phyloP scores from a whole-genome alignment of 495 filamentous ascomycete genomes.

The Aspergillus egyptiacus region DNA sequence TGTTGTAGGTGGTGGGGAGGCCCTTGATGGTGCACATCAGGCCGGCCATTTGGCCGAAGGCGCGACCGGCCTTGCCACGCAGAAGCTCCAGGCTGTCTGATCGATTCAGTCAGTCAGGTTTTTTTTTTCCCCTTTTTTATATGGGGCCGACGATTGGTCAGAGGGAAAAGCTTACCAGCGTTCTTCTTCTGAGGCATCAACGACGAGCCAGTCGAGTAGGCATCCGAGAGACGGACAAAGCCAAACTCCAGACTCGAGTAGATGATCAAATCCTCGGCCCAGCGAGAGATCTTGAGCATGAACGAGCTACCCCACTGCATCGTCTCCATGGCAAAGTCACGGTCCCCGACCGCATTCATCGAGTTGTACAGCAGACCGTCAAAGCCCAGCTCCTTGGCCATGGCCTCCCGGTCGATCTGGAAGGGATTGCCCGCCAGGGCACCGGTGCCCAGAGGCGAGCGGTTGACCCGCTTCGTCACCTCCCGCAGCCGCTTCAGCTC shows the following conservation, averaged over 20 bases:
- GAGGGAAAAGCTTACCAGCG: slow-evolving; percentile 22
- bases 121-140: no score
- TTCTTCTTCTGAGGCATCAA: slow-evolving; percentile 90
- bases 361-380: slow-evolving; percentile 76
- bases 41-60: slow-evolving; percentile 84
- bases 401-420: slow-evolving; percentile 77
- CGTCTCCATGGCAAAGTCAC: slow-evolving; percentile 85
- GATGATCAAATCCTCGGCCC: slow-evolving; percentile 86
- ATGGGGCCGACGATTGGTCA: not conserved
- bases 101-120: not conserved
- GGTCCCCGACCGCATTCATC: slow-evolving; percentile 75
- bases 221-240: slow-evolving; percentile 77
- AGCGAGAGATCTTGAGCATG: slow-evolving; percentile 82
- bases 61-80: slow-evolving; percentile 77
- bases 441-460: slow-evolving; percentile 74
- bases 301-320: slow-evolving; percentile 84
- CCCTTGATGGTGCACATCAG: slow-evolving; percentile 85
- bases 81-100: slow-evolving; percentile 78
- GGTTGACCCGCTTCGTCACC: slow-evolving; percentile 68
- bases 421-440: slow-evolving; percentile 92
- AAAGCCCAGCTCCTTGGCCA: slow-evolving; percentile 87
- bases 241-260: slow-evolving; percentile 79
- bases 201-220: slow-evolving; percentile 76
- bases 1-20: slow-evolving; percentile 88
- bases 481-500: slow-evolving; percentile 78